These are phyloP conservation scores for Solanum acaule DNA, from an alignment of 257 asterid species.

Conservation along the genomic window DNA sequence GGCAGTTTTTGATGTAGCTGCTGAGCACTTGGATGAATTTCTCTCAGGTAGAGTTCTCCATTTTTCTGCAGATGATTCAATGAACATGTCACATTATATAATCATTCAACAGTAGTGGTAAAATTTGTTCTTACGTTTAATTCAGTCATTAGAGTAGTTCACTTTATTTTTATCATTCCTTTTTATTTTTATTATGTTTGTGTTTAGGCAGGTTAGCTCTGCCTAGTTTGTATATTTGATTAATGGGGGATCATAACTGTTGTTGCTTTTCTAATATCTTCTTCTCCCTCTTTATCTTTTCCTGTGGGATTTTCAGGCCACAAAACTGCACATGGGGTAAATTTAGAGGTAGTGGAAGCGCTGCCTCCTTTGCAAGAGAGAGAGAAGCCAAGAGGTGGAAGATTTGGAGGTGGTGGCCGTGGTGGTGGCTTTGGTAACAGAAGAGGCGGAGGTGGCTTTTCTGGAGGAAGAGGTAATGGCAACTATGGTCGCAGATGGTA, in stretches of 20 bases:
- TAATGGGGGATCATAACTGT: not conserved
- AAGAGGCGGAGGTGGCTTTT: conserved; percentile 17
- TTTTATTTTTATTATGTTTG: not conserved
- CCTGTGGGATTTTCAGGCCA: conserved; percentile 28
- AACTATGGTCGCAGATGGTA: conserved; percentile 44
- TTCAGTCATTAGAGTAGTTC: not conserved
- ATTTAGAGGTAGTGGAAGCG: conserved; percentile 43
- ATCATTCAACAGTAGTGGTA: not conserved
- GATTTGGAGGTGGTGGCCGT: conserved; percentile 49
- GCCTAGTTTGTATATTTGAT: not conserved
- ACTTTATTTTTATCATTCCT: not conserved
- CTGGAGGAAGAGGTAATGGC: conserved; percentile 20
- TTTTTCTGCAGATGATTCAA: not conserved
- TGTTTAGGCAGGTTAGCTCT: not conserved
- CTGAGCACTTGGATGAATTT: conserved; percentile 52
- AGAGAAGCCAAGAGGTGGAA: conserved; percentile 37
- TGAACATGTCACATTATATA: not conserved
- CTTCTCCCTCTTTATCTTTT: not conserved
- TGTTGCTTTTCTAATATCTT: not conserved
- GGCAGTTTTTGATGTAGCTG: conserved; percentile 83
- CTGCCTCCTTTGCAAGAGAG: conserved; percentile 73
- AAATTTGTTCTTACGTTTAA: not conserved
- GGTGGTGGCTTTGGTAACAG: conserved; percentile 43
- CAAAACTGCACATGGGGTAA: conserved; percentile 56
- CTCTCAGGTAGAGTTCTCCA: conserved; percentile 45